A percentile compares a stretch with the other conserved stretches of the same genome.
Conservation (phyloP, 139 green algal species). For the Marvania coccoides region DNA sequence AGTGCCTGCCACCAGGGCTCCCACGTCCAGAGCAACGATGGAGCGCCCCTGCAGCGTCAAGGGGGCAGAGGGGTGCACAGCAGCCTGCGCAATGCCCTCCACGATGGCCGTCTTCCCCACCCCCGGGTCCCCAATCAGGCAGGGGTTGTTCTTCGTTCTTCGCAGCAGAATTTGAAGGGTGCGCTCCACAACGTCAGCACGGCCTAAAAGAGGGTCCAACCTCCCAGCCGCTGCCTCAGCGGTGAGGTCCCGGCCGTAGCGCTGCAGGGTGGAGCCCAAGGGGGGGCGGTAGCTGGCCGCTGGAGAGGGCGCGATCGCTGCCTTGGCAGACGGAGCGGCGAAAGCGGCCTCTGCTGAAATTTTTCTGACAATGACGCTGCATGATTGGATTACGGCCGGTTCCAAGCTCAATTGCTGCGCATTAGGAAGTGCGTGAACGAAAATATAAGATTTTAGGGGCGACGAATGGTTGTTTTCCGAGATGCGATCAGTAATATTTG, state of each 20-base stretch:
- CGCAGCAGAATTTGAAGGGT: slow-evolving; percentile 72
- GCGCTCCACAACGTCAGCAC: slow-evolving; percentile 48
- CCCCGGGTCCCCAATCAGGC: slow-evolving; percentile 81
- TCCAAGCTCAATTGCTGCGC: no score
- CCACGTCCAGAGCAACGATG: slow-evolving; percentile 79
- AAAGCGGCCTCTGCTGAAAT: no score
- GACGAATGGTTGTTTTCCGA: no score
- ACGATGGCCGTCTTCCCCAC: slow-evolving; percentile 81
- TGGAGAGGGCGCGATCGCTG: background rate
- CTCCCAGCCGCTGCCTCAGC: slow-evolving; percentile 43
- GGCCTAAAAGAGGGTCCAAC: slow-evolving; percentile 62
- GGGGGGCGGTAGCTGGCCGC: background rate
- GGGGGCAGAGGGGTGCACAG: slow-evolving; percentile 1
- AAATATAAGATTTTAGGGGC: no score
- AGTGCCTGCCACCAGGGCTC: slow-evolving; percentile 72
- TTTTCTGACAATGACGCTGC: no score
- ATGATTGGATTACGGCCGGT: no score
- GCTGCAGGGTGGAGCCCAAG: slow-evolving; percentile 25
- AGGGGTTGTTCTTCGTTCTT: slow-evolving; percentile 88
- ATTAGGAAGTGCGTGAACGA: no score
- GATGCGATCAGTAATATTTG: no score
- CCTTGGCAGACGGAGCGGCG: no score
- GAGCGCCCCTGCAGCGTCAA: slow-evolving; percentile 43
- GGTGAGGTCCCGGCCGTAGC: slow-evolving; percentile 62
- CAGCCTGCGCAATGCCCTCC: slow-evolving; percentile 79